phyloP scores from a whole-genome alignment of 75 land plant species.

The Picea sitchensis region DNA sequence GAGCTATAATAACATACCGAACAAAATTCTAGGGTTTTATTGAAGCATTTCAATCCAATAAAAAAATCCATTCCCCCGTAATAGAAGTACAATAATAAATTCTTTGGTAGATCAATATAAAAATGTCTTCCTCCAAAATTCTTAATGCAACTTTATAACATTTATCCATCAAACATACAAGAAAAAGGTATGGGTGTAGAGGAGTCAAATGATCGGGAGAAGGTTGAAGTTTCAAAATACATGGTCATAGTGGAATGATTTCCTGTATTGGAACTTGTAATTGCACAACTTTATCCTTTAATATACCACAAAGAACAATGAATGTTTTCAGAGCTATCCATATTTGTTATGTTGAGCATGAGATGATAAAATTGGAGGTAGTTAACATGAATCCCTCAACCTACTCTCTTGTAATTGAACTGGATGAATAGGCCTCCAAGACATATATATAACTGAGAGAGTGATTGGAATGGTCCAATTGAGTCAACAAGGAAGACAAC shows the following conservation, averaged over 20 bases:
- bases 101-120: too few species aligned
- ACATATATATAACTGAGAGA: slow-evolving; percentile 40
- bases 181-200: too few species aligned
- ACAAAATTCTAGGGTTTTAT: neutral
- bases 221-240: too few species aligned
- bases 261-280: too few species aligned
- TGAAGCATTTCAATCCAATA: too few species aligned
- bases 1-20: slow-evolving; percentile 83
- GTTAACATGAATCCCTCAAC: slow-evolving; percentile 31
- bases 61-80: slow-evolving; percentile 71
- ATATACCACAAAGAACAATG: slow-evolving; percentile 13
- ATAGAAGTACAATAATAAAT: too few species aligned
- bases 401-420: slow-evolving; percentile 50
- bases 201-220: too few species aligned
- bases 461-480: slow-evolving; percentile 75
- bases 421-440: slow-evolving; percentile 68
- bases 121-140: too few species aligned
- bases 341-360: slow-evolving; percentile 71
- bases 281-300: too few species aligned
- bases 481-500: slow-evolving; percentile 35
- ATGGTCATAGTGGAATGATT: too few species aligned
- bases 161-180: too few species aligned
- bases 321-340: slow-evolving; percentile 80
- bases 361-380: slow-evolving; percentile 54
- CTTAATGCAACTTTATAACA: too few species aligned